Percentiles rank a stretch among this genome's conserved stretches.
Evolutionary conservation across 116 monocot genomes (phyloP).

Genomic region (Iris pallida): DNA sequence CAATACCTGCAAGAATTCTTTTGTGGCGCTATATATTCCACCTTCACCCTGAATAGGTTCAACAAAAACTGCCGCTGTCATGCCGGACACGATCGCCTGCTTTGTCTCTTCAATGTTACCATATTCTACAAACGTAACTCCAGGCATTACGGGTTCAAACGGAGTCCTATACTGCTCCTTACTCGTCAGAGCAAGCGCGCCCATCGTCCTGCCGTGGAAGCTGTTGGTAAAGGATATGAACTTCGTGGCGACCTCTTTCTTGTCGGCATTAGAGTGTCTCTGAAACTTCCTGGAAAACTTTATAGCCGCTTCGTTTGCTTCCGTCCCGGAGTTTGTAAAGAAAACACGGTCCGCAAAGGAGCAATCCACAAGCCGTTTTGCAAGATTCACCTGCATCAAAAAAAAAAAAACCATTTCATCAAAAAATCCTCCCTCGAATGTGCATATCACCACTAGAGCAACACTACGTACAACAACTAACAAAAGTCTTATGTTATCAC

Average conservation of each 20-base stretch:
- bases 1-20: constrained; percentile 59
- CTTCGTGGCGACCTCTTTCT: constrained; percentile 35
- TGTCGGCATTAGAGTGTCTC: constrained; percentile 24
- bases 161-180: constrained; percentile 71
- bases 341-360: constrained; percentile 90
- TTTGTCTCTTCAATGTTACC: constrained; percentile 55
- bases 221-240: constrained; percentile 70
- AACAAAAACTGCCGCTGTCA: constrained; percentile 80
- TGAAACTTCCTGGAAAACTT: constrained; percentile 91
- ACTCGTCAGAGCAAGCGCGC: constrained; percentile 75
- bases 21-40: constrained; percentile 75
- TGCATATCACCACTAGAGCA: too few relatives aligned
- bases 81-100: constrained; percentile 36
- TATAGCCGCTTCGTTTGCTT: constrained; percentile 97
- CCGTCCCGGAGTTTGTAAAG: constrained; percentile 92
- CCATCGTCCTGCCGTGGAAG: constrained; percentile 88
- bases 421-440: too few relatives aligned
- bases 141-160: constrained; percentile 91
- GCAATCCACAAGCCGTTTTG: constrained; percentile 58
- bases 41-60: constrained; percentile 97
- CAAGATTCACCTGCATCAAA: constrained; percentile 63
- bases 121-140: constrained; percentile 73
- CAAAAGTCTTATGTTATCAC: too few relatives aligned
- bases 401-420: too few relatives aligned
- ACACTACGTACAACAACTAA: too few relatives aligned